Percentiles rank a stretch among this genome's conserved stretches.
phyloP scores from a whole-genome alignment of 208 protist species.

The Tritrichomonas foetus region DNA sequence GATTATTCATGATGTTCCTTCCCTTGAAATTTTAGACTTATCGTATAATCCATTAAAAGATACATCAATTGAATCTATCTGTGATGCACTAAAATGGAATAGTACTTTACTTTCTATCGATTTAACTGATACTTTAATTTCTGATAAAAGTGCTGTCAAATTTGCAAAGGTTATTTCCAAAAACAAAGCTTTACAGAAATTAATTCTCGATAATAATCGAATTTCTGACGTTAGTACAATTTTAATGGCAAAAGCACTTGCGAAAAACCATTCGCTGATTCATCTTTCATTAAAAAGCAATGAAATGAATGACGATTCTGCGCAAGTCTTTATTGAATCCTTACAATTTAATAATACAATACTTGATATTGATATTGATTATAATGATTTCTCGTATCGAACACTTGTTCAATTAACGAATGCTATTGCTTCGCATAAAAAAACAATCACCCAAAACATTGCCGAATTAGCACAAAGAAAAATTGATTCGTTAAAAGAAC shows the following conservation, averaged over 20 bases:
- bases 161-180: not conserved
- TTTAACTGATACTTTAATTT: not conserved
- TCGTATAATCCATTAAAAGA: not conserved
- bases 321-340: not conserved
- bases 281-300: not conserved
- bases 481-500: not conserved
- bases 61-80: not conserved
- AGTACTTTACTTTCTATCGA: not conserved
- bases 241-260: not conserved
- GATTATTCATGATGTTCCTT: not conserved
- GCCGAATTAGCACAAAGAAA: not conserved
- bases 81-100: not conserved
- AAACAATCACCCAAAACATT: not conserved
- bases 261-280: not conserved
- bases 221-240: not conserved
- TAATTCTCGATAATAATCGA: not conserved
- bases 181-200: not conserved
- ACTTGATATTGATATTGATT: not conserved
- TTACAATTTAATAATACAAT: not conserved
- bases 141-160: not conserved
- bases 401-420: not conserved
- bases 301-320: not conserved
- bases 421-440: not conserved
- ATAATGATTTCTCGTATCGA: not conserved
- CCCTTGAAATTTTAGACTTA: not conserved